These are phyloP conservation scores for Nitzschia sp. DNA, from an alignment of 108 stramenopile species.

Conservation along the genomic window DNA sequence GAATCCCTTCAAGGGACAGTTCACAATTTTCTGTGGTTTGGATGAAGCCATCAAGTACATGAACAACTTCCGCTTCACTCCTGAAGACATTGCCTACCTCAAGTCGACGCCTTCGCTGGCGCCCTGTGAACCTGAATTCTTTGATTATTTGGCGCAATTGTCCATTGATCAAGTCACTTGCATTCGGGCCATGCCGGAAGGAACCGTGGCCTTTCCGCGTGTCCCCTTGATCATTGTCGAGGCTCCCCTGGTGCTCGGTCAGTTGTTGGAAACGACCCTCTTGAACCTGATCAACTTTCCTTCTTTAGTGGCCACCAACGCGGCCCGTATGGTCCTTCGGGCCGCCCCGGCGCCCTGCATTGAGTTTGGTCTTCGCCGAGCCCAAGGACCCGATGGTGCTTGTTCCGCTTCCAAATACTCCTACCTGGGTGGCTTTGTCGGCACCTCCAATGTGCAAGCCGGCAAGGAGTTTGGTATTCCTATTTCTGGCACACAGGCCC, in stretches of 20 bases:
- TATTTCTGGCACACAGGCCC: conserved; percentile 95
- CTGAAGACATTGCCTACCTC: conserved; percentile 85
- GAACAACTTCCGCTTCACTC: conserved; percentile 70
- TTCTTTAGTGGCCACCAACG: conserved; percentile 92
- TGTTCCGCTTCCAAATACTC: conserved; percentile 88
- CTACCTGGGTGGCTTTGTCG: conserved; percentile 95
- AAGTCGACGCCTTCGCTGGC: conserved; percentile 50
- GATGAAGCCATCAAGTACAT: conserved; percentile 84
- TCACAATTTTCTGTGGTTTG: conserved; percentile 92
- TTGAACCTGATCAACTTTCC: conserved; percentile 95
- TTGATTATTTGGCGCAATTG: conserved; percentile 67
- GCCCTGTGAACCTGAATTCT: conserved; percentile 84
- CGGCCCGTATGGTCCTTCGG: conserved; percentile 92
- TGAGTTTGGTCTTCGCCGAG: conserved; percentile 97
- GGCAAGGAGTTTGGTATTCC: conserved; percentile 83
- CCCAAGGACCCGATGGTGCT: conserved; percentile 98
- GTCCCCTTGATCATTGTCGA: conserved; percentile 78
- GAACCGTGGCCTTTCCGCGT: conserved; percentile 84
- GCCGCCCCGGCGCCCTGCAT: conserved; percentile 72
- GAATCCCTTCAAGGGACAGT: conserved; percentile 91
- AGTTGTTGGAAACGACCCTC: conserved; percentile 95
- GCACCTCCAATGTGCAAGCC: conserved; percentile 93
- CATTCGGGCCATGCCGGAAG: conserved; percentile 82
- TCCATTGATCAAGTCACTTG: conserved; percentile 65
- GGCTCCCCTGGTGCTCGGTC: conserved; percentile 89